These are phyloP conservation scores for Beta lomatogona DNA, from an alignment of 179 eudicot species.

Conservation along the genomic window DNA sequence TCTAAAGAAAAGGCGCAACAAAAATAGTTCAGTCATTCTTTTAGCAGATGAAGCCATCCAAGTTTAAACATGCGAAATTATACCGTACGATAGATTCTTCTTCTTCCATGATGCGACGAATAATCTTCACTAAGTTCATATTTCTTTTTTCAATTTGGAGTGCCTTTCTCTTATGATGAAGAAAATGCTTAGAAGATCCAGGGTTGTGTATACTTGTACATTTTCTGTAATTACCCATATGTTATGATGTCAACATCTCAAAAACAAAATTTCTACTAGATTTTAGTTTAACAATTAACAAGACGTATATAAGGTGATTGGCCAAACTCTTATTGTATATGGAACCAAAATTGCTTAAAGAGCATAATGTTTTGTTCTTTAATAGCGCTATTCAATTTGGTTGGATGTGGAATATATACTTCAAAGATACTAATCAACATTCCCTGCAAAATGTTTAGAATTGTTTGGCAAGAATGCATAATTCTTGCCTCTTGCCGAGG, in stretches of 20 bases:
- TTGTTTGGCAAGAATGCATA: no score
- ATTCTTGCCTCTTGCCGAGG: no score
- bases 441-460: neutral
- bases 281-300: neutral
- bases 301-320: neutral
- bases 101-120: neutral
- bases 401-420: no score
- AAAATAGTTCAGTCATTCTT: neutral
- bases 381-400: no score
- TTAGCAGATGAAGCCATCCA: neutral
- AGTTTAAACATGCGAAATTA: neutral
- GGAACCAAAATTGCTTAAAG: neutral
- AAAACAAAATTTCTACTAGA: neutral
- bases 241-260: neutral
- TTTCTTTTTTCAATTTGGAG: neutral
- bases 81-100: neutral
- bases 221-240: neutral
- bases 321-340: neutral
- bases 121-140: neutral
- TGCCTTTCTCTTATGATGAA: neutral
- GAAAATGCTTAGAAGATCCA: neutral
- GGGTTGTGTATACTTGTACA: neutral
- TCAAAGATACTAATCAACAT: no score
- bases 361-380: no score
- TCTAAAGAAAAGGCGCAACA: slow-evolving; percentile 20